Base-by-base conservation (phyloP, 2,329 filamentous ascomycete genomes). In the Cucurbitaria berberidis region DNA sequence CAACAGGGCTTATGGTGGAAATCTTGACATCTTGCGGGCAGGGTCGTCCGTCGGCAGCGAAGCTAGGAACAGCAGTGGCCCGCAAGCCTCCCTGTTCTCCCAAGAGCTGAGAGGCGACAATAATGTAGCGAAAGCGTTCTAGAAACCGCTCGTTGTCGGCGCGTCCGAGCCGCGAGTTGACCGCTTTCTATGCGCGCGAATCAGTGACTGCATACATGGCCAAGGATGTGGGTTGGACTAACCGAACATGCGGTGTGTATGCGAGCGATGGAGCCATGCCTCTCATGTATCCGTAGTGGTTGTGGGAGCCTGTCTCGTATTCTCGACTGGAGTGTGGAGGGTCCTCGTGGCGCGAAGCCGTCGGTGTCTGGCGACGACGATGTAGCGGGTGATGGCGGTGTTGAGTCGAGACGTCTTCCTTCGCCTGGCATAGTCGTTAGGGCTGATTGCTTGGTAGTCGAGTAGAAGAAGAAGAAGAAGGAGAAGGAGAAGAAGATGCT, bases 111-210 rank as follows among this genome's bases (percentile, higher is more conserved):
- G 93, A 97, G 45, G 92, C 92, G 68, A 97, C 89, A 60, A 97
- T 90, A 19, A 90, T 89, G 76, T 97, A 97, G 59, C 93, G 89
- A 69, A 97, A 97, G 70, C 92, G 89, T 76, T 97, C 93, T 53
- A 96, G 82, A 68, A 97, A 96, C 62, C 87, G 88, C 63, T 88
- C 84, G 70, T 93, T 96, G 65, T 96, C 92, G 63, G 85, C 86
- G 60, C 88, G 83, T 49, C 90, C 88, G 58, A 96, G 83, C 56
- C 85, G 84, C 35, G 88, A 87, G 60, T 89, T 89, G 52, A 93
- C 83, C 9, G 84, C 88, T 65, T 82, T 84, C 88, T 90, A 68
- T 26, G 39, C 26, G 18, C 48, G n/a, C 27, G 59, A 22, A 63
- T 68, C 39, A 69, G 60, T 22, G 40, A 24, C 1, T 24, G 41